Base-by-base conservation (phyloP, 768 basidiomycete species). In the Mycena rebaudengoi region DNA sequence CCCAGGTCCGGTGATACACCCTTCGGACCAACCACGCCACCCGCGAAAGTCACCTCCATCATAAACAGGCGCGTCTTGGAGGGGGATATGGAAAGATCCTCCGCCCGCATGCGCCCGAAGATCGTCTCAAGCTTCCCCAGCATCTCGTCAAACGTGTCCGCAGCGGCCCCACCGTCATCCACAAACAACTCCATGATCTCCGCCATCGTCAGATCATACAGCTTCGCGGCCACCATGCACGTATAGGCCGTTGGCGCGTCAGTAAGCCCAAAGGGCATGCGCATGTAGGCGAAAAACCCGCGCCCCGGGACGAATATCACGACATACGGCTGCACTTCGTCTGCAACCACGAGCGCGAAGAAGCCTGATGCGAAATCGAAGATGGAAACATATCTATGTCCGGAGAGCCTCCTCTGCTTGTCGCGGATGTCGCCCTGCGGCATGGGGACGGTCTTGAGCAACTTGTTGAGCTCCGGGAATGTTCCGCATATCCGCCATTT, bases 331-430 rank as follows among this genome's bases (percentile, higher is more conserved):
- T 68, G 61, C 16, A 65, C 58, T 10, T 71, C 71, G 14, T 54
- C 46, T 4, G 56, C 40, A 2, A 74, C 61, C 5, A 48, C 26
- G 12, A 70, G 50, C 12, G 69, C 73, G 51, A 71, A 76, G 71
- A 80, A 82, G 0, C 79, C 82, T 0, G 71, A 69, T 12, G 77
- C 75, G 45, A 80, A 78, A 63, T 84, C 79, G 25, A 82, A 76
- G 0, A 77, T 63, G n/a, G 61, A 70, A 0, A 78, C 45, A 67
- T 73, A 84, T 0, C 73, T 39, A 45, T 82, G 78, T 0, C 81
- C 80, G 6, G 70, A 70, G 0, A 83, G 66, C 0, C 66, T 13
- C 45, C 76, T 71, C 51, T 84, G 81, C 55, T 83, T 84, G 0
- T 71, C 69, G 0, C 67, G 40, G 0, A 85, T 78, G 64, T 84